A percentile compares a stretch with the other conserved stretches of the same genome.
These are phyloP conservation scores for Fusarium xyrophilum DNA, from an alignment of 2,329 filamentous ascomycete genomes.

Conservation along the genomic window DNA sequence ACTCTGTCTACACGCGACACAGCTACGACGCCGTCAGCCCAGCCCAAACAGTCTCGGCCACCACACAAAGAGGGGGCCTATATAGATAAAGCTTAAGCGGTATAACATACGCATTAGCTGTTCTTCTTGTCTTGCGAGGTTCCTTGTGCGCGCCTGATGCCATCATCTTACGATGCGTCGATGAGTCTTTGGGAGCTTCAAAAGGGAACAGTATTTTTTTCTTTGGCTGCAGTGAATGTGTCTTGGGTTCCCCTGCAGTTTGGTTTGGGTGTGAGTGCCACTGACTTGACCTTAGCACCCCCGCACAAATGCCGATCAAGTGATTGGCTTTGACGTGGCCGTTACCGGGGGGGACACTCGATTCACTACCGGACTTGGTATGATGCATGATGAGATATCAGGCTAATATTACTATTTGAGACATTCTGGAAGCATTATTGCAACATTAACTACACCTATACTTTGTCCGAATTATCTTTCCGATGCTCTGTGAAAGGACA, in stretches of 20 bases:
- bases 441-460: fast-evolving
- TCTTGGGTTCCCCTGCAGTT: constrained; percentile 1
- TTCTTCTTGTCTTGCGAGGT: constrained; percentile 36
- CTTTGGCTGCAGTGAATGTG: background rate
- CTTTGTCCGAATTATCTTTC: fast-evolving
- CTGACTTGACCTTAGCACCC: background rate
- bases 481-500: fast-evolving
- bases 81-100: background rate
- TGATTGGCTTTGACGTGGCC: constrained; percentile 9
- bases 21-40: constrained; percentile 31
- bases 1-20: constrained; percentile 44
- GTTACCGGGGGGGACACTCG: constrained; percentile 22
- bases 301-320: constrained; percentile 8
- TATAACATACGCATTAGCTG: constrained; percentile 40
- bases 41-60: background rate
- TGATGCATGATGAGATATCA: background rate
- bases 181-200: background rate
- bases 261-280: background rate
- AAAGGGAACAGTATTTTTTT: constrained; percentile 2
- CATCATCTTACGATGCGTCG: constrained; percentile 17
- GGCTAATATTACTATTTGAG: background rate
- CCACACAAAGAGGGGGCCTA: background rate
- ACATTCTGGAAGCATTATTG: background rate
- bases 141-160: constrained; percentile 15
- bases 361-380: background rate